Base-by-base conservation (phyloP, 164 flowering plant genomes). In the Dillenia turbinata region DNA sequence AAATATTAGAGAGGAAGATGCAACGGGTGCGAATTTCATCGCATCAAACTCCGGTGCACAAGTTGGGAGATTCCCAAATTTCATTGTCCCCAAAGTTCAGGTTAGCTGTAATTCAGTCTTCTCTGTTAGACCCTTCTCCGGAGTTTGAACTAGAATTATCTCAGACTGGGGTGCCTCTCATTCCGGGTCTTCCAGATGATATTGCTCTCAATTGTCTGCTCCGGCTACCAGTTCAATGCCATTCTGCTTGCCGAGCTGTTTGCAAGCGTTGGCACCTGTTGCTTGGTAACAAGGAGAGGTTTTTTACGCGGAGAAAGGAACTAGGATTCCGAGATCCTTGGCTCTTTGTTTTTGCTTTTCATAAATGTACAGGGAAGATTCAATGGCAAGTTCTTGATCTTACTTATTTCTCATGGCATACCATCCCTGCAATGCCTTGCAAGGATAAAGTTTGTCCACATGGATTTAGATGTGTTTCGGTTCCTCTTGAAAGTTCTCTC, bases 121-220 rank as follows among this genome's bases (percentile, higher is more conserved):
- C 77, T 14, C 48, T 72, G 13, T 52, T 70, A 26, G 69, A 69
- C 40, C 40, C 40, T 33, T 33, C 40, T 70, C 75, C 79, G 22
- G 66, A 78, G 2, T 33, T 71, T 2, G 89, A 85, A 48, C 57
- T 68, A 1, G 88, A 83, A 45, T 24, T 69, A 44, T 71, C 82
- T 26, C 62, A 69, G 1, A 54, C 44, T 12, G 81, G 76, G 24
- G 87, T 71, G 47, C 81, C 85, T 3, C 74, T 90, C 9, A 84
- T 90, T 64, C 97, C 94, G 0, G 98, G 98, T 15, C 94, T 92
- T 58, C 96, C 96, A 1, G 97, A 90, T 70, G 98, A 92, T 63
- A 64, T 92, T 46, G 84, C 97, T 9, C 80, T 88, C 10, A 79
- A 79, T 59, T 92, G 98, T 73, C 92, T 92, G 54, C 89, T 92